phyloP scores from a whole-genome alignment of 768 basidiomycete species.

The Pisolithus marmoratus region DNA sequence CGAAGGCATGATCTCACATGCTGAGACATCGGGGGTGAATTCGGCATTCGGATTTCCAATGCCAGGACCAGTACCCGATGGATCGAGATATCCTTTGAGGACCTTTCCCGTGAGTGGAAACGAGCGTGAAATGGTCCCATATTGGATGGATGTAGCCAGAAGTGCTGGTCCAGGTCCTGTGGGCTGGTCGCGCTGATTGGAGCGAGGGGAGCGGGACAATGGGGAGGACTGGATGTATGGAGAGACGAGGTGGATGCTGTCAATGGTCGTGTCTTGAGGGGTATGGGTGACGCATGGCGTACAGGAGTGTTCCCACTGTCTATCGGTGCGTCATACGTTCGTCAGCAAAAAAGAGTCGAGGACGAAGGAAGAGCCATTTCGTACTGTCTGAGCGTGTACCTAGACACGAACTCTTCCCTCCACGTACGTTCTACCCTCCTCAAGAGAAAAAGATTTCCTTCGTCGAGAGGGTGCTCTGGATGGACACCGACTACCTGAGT shows the following conservation, averaged over 20 bases:
- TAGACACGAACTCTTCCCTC: conserved; percentile 62
- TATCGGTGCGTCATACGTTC: conserved; percentile 23
- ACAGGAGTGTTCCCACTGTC: conserved; percentile 66
- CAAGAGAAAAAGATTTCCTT: conserved; percentile 44
- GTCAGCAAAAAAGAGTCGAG: neutral
- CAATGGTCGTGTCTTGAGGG: conserved; percentile 55
- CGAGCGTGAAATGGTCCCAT: conserved; percentile 71
- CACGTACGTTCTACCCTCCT: conserved; percentile 55
- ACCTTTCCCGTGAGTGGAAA: conserved; percentile 64
- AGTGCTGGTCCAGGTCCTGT: conserved; percentile 29
- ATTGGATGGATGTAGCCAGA: conserved; percentile 56
- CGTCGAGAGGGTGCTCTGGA: conserved; percentile 54
- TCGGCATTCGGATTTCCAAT: conserved; percentile 73
- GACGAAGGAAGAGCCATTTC: conserved; percentile 10
- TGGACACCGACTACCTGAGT: conserved; percentile 60
- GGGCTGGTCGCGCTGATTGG: too few relatives aligned
- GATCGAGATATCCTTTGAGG: conserved; percentile 63
- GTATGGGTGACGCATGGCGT: conserved; percentile 55
- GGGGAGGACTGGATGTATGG: conserved; percentile 14
- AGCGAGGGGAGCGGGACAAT: too few relatives aligned
- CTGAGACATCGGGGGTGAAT: conserved; percentile 61
- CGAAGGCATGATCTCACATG: conserved; percentile 37
- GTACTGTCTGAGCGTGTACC: conserved; percentile 52
- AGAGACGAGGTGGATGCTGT: conserved; percentile 56
- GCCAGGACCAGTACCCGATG: conserved; percentile 52